Evolutionary conservation across 2,329 filamentous ascomycete species (phyloP).

Genomic region (Penicillium sp.): DNA sequence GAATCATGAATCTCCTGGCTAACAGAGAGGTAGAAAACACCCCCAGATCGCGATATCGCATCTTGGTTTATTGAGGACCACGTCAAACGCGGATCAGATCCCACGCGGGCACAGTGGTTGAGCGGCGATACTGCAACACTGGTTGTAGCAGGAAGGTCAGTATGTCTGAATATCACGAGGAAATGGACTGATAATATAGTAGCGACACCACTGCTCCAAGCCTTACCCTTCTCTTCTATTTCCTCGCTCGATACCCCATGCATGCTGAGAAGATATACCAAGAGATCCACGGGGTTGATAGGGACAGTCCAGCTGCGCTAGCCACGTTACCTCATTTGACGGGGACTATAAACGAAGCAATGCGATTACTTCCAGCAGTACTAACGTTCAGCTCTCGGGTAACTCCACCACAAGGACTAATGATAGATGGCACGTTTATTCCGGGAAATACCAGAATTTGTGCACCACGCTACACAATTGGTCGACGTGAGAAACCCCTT

Average conservation of each 20-base stretch:
- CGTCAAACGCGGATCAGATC: neutral
- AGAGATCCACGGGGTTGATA: neutral
- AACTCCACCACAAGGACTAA: neutral
- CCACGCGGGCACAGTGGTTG: neutral
- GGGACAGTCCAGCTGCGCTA: neutral
- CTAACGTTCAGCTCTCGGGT: neutral
- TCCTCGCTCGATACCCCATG: slow-evolving; percentile 8
- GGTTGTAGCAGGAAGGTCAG: slow-evolving; percentile 4
- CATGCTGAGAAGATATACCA: neutral
- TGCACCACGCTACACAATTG: slow-evolving; percentile 1
- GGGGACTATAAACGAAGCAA: neutral
- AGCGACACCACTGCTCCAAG: slow-evolving; percentile 13
- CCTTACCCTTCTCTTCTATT: slow-evolving; percentile 9
- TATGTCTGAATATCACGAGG: neutral
- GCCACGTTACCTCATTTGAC: neutral
- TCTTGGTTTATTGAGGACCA: slow-evolving; percentile 13
- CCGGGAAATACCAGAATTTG: slow-evolving; percentile 2
- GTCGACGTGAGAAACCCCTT: neutral
- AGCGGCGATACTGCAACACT: slow-evolving; percentile 7
- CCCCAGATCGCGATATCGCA: slow-evolving; percentile 6
- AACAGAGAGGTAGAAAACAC: neutral
- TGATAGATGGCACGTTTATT: neutral
- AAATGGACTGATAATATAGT: neutral
- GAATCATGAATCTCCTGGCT: neutral
- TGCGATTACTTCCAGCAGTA: slow-evolving; percentile 1